Evolutionary conservation across 768 basidiomycete genomes (phyloP), one percentile per base, ranked within the genome.

Genomic region (Flagelloscypha sp.): DNA sequence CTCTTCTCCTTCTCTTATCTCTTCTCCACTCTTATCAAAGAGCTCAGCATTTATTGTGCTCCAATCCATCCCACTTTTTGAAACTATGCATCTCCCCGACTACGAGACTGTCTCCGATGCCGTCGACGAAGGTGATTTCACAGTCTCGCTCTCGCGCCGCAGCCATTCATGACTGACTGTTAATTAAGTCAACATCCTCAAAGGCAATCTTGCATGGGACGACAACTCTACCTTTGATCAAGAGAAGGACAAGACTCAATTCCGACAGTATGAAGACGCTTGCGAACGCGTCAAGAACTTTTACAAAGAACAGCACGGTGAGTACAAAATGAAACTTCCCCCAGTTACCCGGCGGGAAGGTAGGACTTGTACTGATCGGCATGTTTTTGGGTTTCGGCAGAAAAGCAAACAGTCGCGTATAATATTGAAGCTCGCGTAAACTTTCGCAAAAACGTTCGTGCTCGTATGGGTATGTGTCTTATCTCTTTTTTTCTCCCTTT

Each of bases 381-480:
- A n/a, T n/a, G n/a, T n/a, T n/a, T n/a, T n/a, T n/a, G n/a, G n/a
- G n/a, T 25, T 25, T 2, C 8, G 10, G 21, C 52, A 87, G 84
- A 79, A 52, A 93, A 90, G 48, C 89, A 93, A 57, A 93, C 89
- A 0, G 70, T 92, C 3, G 82, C 67, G 15, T 93, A 75, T 67
- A 93, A 93, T 54, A 68, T 90, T 45, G 68, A 76, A 37, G 77
- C 79, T 5, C 80, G 89, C 7, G 76, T 75, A 7, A 69, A 83
- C 43, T 86, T 86, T 58, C 77, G 78, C 50, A 77, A 59, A 39
- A 70, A 64, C 23, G 68, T 61, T 34, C 74, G 81, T 18, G 82
- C 75, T 3, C 68, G 76, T n/a, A 88, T 90, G 87, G 64, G 81
- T 46, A 57, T 18, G 41, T 33, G 7, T 25, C n/a, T n/a, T n/a